Conservation (phyloP, 331 rosid species). For the Prunus yedoensis region DNA sequence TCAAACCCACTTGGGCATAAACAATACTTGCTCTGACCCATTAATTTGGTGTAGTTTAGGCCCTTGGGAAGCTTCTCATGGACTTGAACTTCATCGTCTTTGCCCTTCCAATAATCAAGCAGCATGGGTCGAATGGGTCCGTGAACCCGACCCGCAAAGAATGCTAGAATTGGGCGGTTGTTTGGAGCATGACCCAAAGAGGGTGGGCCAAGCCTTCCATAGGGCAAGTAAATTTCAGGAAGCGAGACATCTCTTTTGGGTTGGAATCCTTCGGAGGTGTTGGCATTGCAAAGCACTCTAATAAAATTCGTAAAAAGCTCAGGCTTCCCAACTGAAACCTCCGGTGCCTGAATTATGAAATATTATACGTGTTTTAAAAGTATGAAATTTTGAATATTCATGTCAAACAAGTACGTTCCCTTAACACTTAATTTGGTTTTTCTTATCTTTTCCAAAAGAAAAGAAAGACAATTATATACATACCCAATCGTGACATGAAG, state of each 20-base stretch:
- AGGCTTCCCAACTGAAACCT: conserved; percentile 35
- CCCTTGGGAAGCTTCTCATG: conserved; percentile 46
- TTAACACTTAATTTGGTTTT: no score
- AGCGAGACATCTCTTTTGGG: conserved; percentile 51
- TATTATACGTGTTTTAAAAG: not conserved
- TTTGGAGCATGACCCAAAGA: conserved; percentile 15
- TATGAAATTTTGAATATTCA: not conserved
- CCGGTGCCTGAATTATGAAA: conserved; percentile 42
- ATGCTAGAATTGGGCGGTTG: conserved; percentile 41
- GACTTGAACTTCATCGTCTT: conserved; percentile 45
- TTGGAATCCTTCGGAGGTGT: conserved; percentile 55
- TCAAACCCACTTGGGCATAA: conserved; percentile 67
- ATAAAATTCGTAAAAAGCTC: conserved; percentile 46
- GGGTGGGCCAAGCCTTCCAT: conserved; percentile 36
- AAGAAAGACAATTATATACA: not conserved
- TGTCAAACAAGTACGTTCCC: no score
- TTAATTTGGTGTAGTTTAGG: conserved; percentile 34
- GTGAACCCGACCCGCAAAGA: conserved; percentile 58
- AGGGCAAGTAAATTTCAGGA: conserved; percentile 44
- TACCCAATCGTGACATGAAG: conserved; percentile 77
- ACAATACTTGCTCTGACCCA: conserved; percentile 55
- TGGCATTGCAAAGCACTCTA: conserved; percentile 62
- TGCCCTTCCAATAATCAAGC: conserved; percentile 48
- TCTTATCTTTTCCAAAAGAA: no score
- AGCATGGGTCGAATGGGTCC: conserved; percentile 38